Evolutionary conservation across 2,329 filamentous ascomycete species (phyloP), one percentile per base, ranked within the genome.

Genomic region (Talaromyces sp.): DNA sequence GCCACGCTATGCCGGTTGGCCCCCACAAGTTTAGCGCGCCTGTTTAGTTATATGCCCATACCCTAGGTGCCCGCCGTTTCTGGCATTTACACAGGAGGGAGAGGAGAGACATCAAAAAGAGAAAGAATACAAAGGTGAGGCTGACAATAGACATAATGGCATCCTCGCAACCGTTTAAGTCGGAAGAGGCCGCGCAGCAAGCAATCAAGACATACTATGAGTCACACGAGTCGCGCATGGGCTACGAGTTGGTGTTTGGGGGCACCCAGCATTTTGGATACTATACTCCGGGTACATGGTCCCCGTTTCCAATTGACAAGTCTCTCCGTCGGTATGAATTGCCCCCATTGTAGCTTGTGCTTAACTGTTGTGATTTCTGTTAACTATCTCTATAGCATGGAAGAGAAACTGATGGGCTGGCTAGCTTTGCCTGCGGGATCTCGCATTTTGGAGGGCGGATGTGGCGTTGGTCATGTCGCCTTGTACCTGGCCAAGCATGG

Each of bases 191-290:
- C 10, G 41, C 41, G 13, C 41, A 43, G 41, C 41, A 14, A 14
- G 41, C 41, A 4, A 43, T 43, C 19, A 43, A 21, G 19, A 21
- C 41, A 27, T 82, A 82, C 66, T 83, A 82, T 66, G 57, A 69
- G 59, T 78, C 76, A 1, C 68, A 80, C 27, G 80, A 82, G 61
- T 73, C 71, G 2, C 65, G 70, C 14, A 55, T 75, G 52, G 71
- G 73, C 26, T 75, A 74, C 59, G 63, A 69, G 49, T 60, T 74
- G 1, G 27, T 75, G n/a, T 64, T 84, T 0, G 79, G 81, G 10
- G 78, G 76, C 38, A 80, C 79, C 2, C 73, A 79, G 3, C 81
- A 84, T 66, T 83, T 80, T 64, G 81, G 80, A 3, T 81, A 76
- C 65, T 84, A 78, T 66, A 71, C 76, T n/a, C 65, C 70, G 38